Conservation (phyloP, 768 basidiomycete genomes). For the Dentipellis fragilis region DNA sequence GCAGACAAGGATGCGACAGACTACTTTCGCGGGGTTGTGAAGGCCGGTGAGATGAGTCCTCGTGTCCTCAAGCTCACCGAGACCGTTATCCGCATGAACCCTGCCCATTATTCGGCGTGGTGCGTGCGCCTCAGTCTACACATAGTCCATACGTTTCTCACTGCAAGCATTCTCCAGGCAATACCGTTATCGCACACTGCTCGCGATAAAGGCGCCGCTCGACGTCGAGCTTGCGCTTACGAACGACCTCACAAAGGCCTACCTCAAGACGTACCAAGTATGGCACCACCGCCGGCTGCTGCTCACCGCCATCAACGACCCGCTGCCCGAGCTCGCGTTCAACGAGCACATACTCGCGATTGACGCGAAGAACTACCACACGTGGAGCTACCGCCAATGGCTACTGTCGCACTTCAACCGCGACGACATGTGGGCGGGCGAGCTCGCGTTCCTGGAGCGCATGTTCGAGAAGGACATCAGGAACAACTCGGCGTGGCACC, state of each 20-base stretch:
- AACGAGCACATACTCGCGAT: constrained; percentile 58
- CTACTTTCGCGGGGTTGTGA: constrained; percentile 82
- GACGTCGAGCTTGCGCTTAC: constrained; percentile 74
- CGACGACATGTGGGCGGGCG: constrained; percentile 58
- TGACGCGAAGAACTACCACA: constrained; percentile 97
- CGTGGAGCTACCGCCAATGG: constrained; percentile 98
- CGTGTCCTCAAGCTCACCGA: constrained; percentile 86
- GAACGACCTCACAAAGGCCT: constrained; percentile 75
- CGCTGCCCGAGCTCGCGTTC: constrained; percentile 68
- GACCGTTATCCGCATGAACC: constrained; percentile 81
- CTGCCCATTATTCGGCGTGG: constrained; percentile 97
- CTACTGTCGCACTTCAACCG: constrained; percentile 76
- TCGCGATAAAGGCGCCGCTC: constrained; percentile 57
- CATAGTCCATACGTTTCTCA: not conserved
- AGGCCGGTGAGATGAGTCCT: constrained; percentile 64
- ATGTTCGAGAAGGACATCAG: constrained; percentile 70
- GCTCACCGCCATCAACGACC: constrained; percentile 42
- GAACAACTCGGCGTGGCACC: constrained; percentile 98
- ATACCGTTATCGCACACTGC: constrained; percentile 83
- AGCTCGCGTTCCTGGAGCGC: constrained; percentile 64
- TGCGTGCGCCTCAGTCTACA: constrained; percentile 26
- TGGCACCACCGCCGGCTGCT: constrained; percentile 89
- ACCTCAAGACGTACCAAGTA: constrained; percentile 95
- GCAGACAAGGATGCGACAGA: constrained; percentile 88
- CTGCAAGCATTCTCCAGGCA: constrained; percentile 50